These are phyloP conservation scores for Colletotrichum shisoi DNA, from an alignment of 2,329 filamentous ascomycete species.

Conservation along the genomic window DNA sequence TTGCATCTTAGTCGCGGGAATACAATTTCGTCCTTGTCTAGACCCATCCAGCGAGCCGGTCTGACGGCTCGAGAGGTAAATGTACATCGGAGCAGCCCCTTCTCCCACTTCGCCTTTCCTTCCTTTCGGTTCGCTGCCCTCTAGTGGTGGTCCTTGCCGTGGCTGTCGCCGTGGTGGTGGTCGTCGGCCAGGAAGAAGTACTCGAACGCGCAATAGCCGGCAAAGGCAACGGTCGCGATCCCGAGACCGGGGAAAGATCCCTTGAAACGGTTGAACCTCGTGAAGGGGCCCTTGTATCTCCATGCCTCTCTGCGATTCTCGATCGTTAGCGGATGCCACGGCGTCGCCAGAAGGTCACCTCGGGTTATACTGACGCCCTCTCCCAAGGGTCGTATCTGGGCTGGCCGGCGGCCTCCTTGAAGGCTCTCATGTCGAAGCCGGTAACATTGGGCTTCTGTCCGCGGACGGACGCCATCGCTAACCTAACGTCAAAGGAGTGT, in stretches of 20 bases:
- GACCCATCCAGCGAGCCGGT: constrained; percentile 35
- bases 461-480: constrained; percentile 56
- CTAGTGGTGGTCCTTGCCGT: constrained; percentile 68
- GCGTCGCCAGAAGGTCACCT: background rate
- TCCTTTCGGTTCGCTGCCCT: constrained; percentile 32
- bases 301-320: constrained; percentile 78
- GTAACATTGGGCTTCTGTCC: constrained; percentile 77
- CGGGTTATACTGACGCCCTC: constrained; percentile 60
- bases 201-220: constrained; percentile 88
- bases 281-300: constrained; percentile 91
- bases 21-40: constrained; percentile 34
- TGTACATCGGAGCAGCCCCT: constrained; percentile 48
- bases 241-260: constrained; percentile 87
- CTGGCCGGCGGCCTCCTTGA: constrained; percentile 73
- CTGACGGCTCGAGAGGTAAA: constrained; percentile 44
- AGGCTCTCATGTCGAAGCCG: constrained; percentile 87
- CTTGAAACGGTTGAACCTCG: constrained; percentile 88
- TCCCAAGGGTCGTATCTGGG: constrained; percentile 73
- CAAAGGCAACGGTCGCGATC: constrained; percentile 90
- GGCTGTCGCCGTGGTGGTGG: constrained; percentile 64
- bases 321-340: constrained; percentile 30
- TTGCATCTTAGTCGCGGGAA: constrained; percentile 8
- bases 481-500: constrained; percentile 46
- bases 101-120: constrained; percentile 33
- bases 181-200: constrained; percentile 82